Conservation (phyloP, 176 grass and related monocot species). For the Musa acuminata region DNA sequence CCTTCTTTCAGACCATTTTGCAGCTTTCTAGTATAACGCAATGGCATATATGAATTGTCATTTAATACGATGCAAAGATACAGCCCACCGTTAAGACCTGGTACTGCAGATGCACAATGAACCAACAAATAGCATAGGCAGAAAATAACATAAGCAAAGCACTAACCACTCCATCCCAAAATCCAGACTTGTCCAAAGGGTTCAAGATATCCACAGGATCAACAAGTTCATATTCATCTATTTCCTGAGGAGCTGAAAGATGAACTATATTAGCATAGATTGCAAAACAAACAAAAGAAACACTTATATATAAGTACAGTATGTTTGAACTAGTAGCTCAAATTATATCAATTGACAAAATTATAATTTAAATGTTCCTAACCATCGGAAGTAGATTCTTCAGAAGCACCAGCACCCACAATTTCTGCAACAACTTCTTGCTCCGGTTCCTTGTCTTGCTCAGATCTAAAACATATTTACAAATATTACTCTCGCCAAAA, state of each 20-base stretch:
- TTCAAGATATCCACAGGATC: conserved; percentile 96
- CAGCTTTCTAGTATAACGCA: conserved; percentile 67
- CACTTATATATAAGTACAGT: background rate
- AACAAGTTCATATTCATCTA: conserved; percentile 98
- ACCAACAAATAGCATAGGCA: conserved; percentile 8
- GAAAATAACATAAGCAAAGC: background rate
- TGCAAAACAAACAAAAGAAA: background rate
- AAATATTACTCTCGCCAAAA: background rate
- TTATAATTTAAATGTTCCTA: conserved; percentile 11
- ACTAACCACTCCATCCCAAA: conserved; percentile 97
- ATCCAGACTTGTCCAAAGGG: conserved; percentile 93
- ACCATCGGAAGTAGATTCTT: conserved; percentile 66
- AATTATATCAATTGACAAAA: conserved; percentile 12
- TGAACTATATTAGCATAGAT: conserved; percentile 19
- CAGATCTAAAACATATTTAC: conserved; percentile 50
- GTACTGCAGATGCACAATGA: conserved; percentile 13
- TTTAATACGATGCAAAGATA: background rate
- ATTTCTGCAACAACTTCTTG: conserved; percentile 66
- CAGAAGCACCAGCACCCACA: conserved; percentile 36
- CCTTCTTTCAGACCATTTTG: conserved; percentile 99
- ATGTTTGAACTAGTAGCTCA: background rate
- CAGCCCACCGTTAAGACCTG: background rate
- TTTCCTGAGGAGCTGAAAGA: conserved; percentile 57
- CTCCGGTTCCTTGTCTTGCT: conserved; percentile 94
- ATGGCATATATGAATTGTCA: background rate